phyloP scores from a whole-genome alignment of 305 asterid genomes.

The Caryopteris hybrid region DNA sequence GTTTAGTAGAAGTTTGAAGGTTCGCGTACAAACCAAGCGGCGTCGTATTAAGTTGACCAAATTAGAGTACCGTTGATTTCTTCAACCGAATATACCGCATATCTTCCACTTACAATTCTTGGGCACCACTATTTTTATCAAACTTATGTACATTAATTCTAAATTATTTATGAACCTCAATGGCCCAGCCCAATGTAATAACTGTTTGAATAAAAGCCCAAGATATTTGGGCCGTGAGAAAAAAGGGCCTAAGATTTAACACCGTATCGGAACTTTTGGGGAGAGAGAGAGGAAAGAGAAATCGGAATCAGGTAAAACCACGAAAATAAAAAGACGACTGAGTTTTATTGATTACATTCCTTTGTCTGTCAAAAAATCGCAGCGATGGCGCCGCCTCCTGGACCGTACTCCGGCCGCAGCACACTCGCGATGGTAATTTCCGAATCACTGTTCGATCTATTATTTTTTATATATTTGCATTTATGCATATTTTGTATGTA shows the following conservation, averaged over 20 bases:
- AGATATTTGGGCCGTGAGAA: neutral
- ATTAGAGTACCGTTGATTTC: neutral
- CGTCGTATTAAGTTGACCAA: constrained; percentile 8
- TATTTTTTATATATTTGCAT: neutral
- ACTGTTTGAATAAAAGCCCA: neutral
- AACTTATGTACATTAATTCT: too few relatives aligned
- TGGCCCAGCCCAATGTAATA: neutral
- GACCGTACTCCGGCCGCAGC: constrained; percentile 76
- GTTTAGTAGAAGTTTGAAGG: constrained; percentile 16
- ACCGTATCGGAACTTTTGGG: neutral
- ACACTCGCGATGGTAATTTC: constrained; percentile 60
- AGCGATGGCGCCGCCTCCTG: constrained; percentile 67
- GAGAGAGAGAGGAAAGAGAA: too few relatives aligned
- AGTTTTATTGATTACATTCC: neutral
- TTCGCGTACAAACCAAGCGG: constrained; percentile 21
- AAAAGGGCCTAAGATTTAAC: neutral
- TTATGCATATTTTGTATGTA: neutral
- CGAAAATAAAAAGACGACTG: neutral
- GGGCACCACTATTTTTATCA: too few relatives aligned
- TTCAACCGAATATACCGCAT: too few relatives aligned
- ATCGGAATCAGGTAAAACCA: neutral
- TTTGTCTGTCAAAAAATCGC: neutral
- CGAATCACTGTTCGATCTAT: neutral
- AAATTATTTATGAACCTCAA: too few relatives aligned
- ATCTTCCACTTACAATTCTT: too few relatives aligned